Evolutionary conservation across 768 basidiomycete species (phyloP).

Genomic region (Collybiopsis confluens): DNA sequence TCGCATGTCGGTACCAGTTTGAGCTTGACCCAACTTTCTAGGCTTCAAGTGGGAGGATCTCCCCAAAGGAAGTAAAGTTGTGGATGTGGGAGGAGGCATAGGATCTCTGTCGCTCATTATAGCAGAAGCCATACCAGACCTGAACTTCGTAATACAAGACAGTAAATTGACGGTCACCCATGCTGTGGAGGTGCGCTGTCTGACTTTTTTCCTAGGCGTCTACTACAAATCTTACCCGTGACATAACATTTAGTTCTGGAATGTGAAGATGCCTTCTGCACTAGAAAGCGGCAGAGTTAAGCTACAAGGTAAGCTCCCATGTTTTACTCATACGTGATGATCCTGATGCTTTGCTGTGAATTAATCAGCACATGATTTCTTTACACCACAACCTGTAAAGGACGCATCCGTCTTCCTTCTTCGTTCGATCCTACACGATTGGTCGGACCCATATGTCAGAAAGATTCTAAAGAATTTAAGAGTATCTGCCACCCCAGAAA

Average conservation of each 20-base stretch:
- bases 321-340: background rate
- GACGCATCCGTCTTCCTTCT: constrained; percentile 22
- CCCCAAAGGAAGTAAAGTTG: constrained; percentile 43
- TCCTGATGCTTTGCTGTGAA: no score
- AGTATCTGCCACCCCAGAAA: constrained; percentile 14
- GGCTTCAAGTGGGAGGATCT: constrained; percentile 59
- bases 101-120: constrained; percentile 38
- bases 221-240: constrained; percentile 10
- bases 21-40: constrained; percentile 16
- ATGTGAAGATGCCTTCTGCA: constrained; percentile 16
- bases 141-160: constrained; percentile 61
- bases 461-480: constrained; percentile 11
- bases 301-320: constrained; percentile 12
- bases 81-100: constrained; percentile 72
- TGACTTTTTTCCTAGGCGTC: background rate
- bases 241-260: constrained; percentile 46
- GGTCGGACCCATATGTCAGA: constrained; percentile 25
- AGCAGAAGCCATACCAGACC: constrained; percentile 26
- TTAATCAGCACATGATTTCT: constrained; percentile 20
- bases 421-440: constrained; percentile 26
- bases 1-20: background rate
- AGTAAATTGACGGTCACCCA: constrained; percentile 40
- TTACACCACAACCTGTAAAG: constrained; percentile 19
- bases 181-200: background rate
- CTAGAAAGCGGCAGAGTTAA: constrained; percentile 12